Evolutionary conservation across 108 stramenopile species (phyloP).

Genomic region (Cyclotella cryptica): DNA sequence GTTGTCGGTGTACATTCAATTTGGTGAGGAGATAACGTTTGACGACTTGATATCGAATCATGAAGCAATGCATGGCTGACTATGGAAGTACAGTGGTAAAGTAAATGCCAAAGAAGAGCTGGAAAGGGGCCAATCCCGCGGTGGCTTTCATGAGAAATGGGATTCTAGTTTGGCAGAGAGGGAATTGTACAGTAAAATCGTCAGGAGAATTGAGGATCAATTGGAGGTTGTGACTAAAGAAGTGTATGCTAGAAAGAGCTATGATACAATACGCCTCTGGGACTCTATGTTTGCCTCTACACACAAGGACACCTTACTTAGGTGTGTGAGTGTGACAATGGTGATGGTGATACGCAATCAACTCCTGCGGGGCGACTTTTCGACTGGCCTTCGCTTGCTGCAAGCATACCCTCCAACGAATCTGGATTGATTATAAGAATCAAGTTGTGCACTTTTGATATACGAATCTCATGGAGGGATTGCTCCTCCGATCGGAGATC

Average conservation of each 20-base stretch:
- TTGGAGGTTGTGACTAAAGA: constrained; percentile 48
- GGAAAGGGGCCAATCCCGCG: too few relatives aligned
- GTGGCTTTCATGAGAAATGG: too few relatives aligned
- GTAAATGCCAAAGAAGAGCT: constrained; percentile 38
- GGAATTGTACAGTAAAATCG: constrained; percentile 55
- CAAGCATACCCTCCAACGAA: constrained; percentile 81
- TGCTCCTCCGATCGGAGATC: constrained; percentile 49
- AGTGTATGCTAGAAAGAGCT: constrained; percentile 16
- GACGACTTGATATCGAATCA: constrained; percentile 63
- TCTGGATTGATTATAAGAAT: constrained; percentile 75
- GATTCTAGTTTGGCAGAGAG: too few relatives aligned
- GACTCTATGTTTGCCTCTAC: constrained; percentile 94
- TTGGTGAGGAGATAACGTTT: constrained; percentile 54
- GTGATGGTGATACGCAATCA: constrained; percentile 85
- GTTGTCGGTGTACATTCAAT: constrained; percentile 36
- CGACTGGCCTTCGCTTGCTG: constrained; percentile 69
- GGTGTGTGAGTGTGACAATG: constrained; percentile 95
- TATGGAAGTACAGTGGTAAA: constrained; percentile 55
- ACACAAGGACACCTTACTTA: constrained; percentile 90
- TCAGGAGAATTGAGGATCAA: constrained; percentile 42
- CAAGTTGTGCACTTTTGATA: constrained; percentile 79
- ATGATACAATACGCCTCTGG: constrained; percentile 97
- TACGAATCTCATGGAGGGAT: constrained; percentile 79
- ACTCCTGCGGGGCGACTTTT: constrained; percentile 83
- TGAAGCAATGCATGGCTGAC: constrained; percentile 52